Percentiles rank a stretch among this genome's conserved stretches.
These are phyloP conservation scores for Lichtheimia corymbifera DNA, from an alignment of 371 early-diverging fungal species.

Conservation along the genomic window DNA sequence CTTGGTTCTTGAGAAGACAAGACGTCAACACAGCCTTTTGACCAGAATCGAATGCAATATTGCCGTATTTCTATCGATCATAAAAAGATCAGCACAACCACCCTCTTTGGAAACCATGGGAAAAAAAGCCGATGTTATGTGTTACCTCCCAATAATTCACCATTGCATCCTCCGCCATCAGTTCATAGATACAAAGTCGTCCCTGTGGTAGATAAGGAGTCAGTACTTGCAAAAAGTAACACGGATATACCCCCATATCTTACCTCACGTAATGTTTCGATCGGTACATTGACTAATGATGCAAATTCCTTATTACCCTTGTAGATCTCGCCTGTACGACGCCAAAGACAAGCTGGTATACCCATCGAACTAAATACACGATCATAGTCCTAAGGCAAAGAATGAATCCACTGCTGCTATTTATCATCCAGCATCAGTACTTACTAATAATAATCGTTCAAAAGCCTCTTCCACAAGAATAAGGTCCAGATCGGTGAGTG, in stretches of 20 bases:
- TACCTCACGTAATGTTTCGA: constrained; percentile 78
- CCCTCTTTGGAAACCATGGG: neutral
- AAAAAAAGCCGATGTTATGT: neutral
- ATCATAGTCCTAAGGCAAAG: constrained; percentile 73
- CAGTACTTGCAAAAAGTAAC: neutral
- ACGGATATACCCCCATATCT: constrained; percentile 5
- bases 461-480: constrained; percentile 92
- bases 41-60: constrained; percentile 92
- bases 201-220: constrained; percentile 35
- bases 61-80: constrained; percentile 80
- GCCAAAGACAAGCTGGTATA: constrained; percentile 92
- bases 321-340: constrained; percentile 95
- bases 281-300: constrained; percentile 77
- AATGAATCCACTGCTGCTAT: neutral
- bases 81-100: constrained; percentile 1
- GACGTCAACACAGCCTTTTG: constrained; percentile 95
- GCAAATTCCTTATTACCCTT: constrained; percentile 96
- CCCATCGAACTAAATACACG: constrained; percentile 93
- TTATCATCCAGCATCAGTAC: neutral
- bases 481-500: constrained; percentile 90
- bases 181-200: constrained; percentile 78
- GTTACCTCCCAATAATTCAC: constrained; percentile 81
- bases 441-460: constrained; percentile 83
- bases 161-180: constrained; percentile 83
- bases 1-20: constrained; percentile 66